Conservation (phyloP, 768 basidiomycete species). For the Russula olivacea region DNA sequence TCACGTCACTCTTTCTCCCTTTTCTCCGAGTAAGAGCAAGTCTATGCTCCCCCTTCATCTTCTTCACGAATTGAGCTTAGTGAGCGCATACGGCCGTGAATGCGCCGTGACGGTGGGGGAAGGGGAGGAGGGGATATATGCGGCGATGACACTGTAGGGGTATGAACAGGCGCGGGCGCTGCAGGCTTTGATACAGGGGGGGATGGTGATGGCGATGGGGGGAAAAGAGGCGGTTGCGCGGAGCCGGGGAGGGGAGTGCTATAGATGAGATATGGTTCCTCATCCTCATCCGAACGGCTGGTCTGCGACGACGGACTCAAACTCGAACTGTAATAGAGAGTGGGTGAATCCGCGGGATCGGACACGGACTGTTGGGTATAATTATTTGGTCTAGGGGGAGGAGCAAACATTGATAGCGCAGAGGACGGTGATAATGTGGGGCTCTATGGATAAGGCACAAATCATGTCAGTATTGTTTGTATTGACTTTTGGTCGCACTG, state of each 20-base stretch:
- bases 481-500: background rate
- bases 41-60: constrained; percentile 17
- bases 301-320: constrained; percentile 11
- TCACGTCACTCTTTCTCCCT: background rate
- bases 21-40: background rate
- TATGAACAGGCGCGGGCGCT: constrained; percentile 5
- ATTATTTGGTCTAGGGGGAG: constrained; percentile 1
- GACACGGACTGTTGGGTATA: constrained; percentile 12
- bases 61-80: constrained; percentile 26
- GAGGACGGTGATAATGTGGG: constrained; percentile 16
- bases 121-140: constrained; percentile 21
- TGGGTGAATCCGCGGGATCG: constrained; percentile 17
- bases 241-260: constrained; percentile 21
- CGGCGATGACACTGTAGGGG: constrained; percentile 11
- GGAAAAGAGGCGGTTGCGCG: background rate
- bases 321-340: constrained; percentile 17
- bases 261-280: constrained; percentile 25
- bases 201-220: constrained; percentile 11
- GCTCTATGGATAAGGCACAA: constrained; percentile 7
- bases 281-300: constrained; percentile 18
- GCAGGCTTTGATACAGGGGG: constrained; percentile 1
- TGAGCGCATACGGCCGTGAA: constrained; percentile 23
- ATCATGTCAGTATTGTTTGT: constrained; percentile 1
- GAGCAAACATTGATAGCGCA: constrained; percentile 1
- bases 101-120: constrained; percentile 16